Evolutionary conservation across 345 rosid genomes (phyloP).

Genomic region (Gossypium australe): DNA sequence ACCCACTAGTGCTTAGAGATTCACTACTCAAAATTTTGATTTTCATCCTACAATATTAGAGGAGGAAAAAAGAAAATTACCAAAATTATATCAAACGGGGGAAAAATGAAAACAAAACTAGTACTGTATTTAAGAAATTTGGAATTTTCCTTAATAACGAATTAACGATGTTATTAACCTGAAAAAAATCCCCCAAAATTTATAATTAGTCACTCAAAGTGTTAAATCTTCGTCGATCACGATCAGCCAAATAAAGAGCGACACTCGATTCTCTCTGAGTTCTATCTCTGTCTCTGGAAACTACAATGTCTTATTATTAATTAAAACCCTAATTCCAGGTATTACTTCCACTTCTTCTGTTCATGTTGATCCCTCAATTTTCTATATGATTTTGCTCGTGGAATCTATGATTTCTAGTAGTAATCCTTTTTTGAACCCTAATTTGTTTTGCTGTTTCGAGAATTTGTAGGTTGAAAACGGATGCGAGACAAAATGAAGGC

Average conservation of each 20-base stretch:
- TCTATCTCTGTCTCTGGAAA: background rate
- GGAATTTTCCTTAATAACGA: too few species aligned
- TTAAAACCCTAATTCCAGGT: constrained; percentile 3
- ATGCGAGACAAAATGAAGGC: constrained; percentile 52
- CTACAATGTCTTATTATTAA: background rate
- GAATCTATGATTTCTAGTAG: background rate
- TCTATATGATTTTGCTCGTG: background rate
- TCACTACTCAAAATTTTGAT: too few species aligned
- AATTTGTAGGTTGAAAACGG: constrained; percentile 3
- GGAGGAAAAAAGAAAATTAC: too few species aligned
- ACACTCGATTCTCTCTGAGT: background rate
- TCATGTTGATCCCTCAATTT: background rate
- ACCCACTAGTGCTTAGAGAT: too few species aligned
- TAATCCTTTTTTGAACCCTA: background rate
- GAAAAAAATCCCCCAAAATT: too few species aligned
- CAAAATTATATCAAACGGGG: too few species aligned
- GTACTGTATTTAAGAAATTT: too few species aligned
- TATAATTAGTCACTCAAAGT: too few species aligned
- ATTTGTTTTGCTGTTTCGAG: background rate
- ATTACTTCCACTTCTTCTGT: background rate
- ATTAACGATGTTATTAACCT: too few species aligned
- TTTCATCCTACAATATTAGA: too few species aligned
- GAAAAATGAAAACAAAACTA: too few species aligned
- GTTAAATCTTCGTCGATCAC: background rate
- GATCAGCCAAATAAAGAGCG: background rate